phyloP scores from a whole-genome alignment of 768 basidiomycete genomes.

The Asterophora lycoperdoides region DNA sequence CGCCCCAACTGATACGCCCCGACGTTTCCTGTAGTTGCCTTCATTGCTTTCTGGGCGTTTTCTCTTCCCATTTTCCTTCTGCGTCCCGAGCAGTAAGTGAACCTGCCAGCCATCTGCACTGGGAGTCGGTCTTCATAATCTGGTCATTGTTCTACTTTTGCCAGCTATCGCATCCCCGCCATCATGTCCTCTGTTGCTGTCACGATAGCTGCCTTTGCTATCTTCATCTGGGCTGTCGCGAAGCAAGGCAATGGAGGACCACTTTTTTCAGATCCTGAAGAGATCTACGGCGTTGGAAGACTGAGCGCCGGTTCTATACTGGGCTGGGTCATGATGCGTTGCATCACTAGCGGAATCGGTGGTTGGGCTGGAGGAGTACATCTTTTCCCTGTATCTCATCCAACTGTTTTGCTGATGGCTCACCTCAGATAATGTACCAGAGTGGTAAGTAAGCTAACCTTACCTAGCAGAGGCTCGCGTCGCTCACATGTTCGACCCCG shows the following conservation, averaged over 20 bases:
- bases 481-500: not conserved
- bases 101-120: not conserved
- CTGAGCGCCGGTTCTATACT: conserved; percentile 19
- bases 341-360: conserved; percentile 28
- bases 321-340: conserved; percentile 28
- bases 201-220: conserved; percentile 22
- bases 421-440: conserved; percentile 8
- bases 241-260: conserved; percentile 30
- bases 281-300: conserved; percentile 19
- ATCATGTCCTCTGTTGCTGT: conserved; percentile 24
- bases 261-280: conserved; percentile 25
- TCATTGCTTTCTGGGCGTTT: conserved; percentile 27
- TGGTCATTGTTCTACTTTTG: too few species aligned
- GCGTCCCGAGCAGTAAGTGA: conserved; percentile 25
- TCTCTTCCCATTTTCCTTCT: conserved; percentile 25
- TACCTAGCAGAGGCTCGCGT: not conserved
- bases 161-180: conserved; percentile 17
- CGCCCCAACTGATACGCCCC: too few species aligned
- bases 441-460: not conserved
- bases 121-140: too few species aligned
- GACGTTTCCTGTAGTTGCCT: conserved; percentile 14
- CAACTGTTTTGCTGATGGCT: not conserved
- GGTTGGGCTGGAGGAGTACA: conserved; percentile 28
- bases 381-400: not conserved
- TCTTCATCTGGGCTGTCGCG: conserved; percentile 26